These are phyloP conservation scores for Amphicarpaea edgeworthii DNA, from an alignment of 306 rosid species.

Conservation along the genomic window DNA sequence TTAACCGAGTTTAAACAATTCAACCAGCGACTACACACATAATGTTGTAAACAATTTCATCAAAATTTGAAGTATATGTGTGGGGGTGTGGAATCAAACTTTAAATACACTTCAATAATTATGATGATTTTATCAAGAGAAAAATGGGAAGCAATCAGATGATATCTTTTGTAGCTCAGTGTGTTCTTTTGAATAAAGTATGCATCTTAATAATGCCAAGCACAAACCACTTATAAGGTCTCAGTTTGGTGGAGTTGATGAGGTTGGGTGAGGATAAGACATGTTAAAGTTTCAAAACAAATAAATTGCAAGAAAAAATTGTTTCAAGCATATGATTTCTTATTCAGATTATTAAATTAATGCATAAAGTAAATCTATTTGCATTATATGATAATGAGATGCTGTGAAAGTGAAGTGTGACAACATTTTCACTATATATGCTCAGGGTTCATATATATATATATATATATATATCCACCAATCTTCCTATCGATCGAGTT, in stretches of 20 bases:
- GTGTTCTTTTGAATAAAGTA: slow-evolving; percentile 26
- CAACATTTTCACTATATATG: not conserved
- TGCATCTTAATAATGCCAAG: slow-evolving; percentile 10
- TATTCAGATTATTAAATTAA: not conserved
- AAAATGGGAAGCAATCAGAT: not conserved
- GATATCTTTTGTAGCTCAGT: slow-evolving; percentile 1
- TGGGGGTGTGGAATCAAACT: not conserved
- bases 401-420: slow-evolving; percentile 3
- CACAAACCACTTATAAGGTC: slow-evolving; percentile 13
- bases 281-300: not conserved
- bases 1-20: too few species aligned
- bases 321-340: not conserved
- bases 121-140: slow-evolving; percentile 8
- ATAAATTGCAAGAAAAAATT: not conserved
- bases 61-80: not conserved
- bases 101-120: not conserved
- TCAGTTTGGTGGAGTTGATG: slow-evolving; percentile 30
- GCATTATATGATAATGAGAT: not conserved
- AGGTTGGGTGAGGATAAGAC: slow-evolving; percentile 1
- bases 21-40: too few species aligned
- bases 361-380: not conserved
- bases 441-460: too few species aligned
- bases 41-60: not conserved
- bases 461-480: too few species aligned
- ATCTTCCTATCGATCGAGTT: not conserved